A percentile compares a stretch with the other conserved stretches of the same genome.
Conservation (phyloP, 2,329 filamentous ascomycete genomes). For the Venturia oleaginea region DNA sequence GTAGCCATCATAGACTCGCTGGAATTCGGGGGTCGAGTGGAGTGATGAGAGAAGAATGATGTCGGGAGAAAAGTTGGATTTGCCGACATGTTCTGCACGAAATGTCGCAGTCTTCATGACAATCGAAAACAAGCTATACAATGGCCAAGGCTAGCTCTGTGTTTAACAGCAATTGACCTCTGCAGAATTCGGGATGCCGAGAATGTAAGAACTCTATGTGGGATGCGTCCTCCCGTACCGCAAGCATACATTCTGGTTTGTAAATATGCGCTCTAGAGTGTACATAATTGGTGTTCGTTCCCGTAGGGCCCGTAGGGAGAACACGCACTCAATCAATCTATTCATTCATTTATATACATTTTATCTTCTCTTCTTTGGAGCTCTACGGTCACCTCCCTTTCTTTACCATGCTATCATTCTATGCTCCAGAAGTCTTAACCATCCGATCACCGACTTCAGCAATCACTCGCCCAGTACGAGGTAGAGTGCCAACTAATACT, state of each 20-base stretch:
- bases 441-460: not conserved
- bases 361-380: not conserved
- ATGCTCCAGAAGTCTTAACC: not conserved
- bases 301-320: not conserved
- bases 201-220: not conserved
- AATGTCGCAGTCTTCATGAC: not conserved
- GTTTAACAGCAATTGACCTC: not conserved
- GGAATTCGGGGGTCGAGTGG: not conserved
- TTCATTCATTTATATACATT: not conserved
- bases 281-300: not conserved
- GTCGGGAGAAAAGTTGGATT: not conserved
- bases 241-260: not conserved
- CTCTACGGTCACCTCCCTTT: not conserved
- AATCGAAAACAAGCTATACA: not conserved
- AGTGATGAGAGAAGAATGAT: not conserved
- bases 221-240: not conserved
- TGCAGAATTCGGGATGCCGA: not conserved
- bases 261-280: not conserved
- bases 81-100: not conserved
- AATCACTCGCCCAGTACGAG: not conserved
- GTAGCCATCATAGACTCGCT: no score
- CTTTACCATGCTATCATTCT: not conserved
- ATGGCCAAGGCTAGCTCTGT: not conserved
- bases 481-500: not conserved
- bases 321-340: not conserved